A percentile compares a stretch with the other conserved stretches of the same genome.
These are phyloP conservation scores for Phytomonas sp. DNA, from an alignment of 208 protist species.

Conservation along the genomic window DNA sequence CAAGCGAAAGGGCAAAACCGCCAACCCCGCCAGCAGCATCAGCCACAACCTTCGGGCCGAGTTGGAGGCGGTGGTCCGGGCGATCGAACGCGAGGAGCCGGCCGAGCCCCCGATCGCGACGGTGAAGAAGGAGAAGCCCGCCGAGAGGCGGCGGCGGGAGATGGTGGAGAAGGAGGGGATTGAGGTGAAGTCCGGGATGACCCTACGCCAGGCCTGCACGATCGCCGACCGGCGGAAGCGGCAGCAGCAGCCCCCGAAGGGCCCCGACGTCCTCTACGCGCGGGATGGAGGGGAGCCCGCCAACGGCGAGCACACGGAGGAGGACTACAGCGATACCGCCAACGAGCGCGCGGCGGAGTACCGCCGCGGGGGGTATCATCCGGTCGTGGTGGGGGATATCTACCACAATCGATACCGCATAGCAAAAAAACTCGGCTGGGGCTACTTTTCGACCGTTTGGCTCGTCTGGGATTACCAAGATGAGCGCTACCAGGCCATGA, in stretches of 20 bases:
- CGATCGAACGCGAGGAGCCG: constrained; percentile 34
- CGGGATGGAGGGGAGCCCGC: background rate
- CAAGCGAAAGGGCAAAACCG: constrained; percentile 46
- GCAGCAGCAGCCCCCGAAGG: background rate
- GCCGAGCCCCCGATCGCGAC: constrained; percentile 10
- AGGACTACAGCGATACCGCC: constrained; percentile 83
- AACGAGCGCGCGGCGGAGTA: constrained; percentile 83
- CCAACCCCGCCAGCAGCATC: constrained; percentile 52
- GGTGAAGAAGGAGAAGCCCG: constrained; percentile 22
- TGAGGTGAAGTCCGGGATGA: constrained; percentile 60
- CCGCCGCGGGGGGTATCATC: constrained; percentile 95
- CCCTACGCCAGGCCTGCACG: constrained; percentile 39
- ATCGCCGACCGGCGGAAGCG: constrained; percentile 32
- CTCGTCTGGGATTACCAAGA: constrained; percentile 94
- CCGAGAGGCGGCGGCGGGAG: constrained; percentile 24
- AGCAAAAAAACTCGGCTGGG: constrained; percentile 97
- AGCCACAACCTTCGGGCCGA: constrained; percentile 37
- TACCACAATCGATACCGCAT: constrained; percentile 92
- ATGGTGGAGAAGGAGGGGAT: constrained; percentile 33
- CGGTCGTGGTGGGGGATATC: constrained; percentile 89
- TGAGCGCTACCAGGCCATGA: constrained; percentile 82
- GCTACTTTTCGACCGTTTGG: constrained; percentile 99
- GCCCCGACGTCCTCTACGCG: background rate
- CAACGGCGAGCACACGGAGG: constrained; percentile 24
- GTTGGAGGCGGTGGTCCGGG: constrained; percentile 39